Percentiles rank a stretch among this genome's conserved stretches.
phyloP scores from a whole-genome alignment of 208 protist species.

The Leishmania gerbilli region DNA sequence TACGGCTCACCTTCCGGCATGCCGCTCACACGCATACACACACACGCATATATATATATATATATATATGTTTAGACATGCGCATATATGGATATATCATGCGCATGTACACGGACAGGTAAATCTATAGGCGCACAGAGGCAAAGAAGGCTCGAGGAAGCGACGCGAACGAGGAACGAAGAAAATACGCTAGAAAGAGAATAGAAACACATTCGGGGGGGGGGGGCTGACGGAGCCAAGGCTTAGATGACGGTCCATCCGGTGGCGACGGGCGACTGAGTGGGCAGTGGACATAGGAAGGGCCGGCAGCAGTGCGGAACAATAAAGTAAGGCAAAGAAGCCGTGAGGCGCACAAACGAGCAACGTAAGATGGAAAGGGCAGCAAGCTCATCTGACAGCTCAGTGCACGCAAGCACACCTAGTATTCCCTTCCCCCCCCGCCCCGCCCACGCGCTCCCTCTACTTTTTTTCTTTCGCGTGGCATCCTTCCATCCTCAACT shows the following conservation, averaged over 20 bases:
- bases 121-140: background rate
- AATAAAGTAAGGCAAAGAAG: background rate
- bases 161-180: background rate
- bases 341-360: background rate
- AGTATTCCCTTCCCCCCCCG: background rate
- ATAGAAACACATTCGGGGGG: no score
- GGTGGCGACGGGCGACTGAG: background rate
- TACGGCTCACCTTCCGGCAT: background rate
- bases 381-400: background rate
- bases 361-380: background rate
- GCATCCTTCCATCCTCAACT: background rate
- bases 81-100: background rate
- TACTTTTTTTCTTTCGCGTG: background rate
- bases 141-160: background rate
- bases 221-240: background rate
- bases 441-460: background rate
- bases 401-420: background rate
- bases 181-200: background rate
- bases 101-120: background rate
- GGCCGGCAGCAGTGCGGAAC: background rate
- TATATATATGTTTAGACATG: background rate
- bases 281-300: background rate
- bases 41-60: background rate
- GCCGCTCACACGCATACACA: background rate
- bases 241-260: background rate